Evolutionary conservation across 345 rosid genomes (phyloP).

Genomic region (Punica granatum): DNA sequence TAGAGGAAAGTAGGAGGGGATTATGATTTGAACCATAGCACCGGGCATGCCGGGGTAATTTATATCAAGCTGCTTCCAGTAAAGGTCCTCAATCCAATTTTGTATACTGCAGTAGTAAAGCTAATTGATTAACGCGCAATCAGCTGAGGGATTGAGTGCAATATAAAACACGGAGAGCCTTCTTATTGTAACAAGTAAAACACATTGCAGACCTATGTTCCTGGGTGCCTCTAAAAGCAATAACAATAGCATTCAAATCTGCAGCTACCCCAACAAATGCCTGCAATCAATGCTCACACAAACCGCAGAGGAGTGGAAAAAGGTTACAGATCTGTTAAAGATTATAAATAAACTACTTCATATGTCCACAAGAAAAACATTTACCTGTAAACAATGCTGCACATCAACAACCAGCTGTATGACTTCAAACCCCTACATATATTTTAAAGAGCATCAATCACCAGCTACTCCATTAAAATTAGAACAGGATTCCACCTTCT

Average conservation of each 20-base stretch:
- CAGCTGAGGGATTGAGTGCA: neutral
- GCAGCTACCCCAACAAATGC: slow-evolving; percentile 69
- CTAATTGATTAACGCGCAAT: slow-evolving; percentile 1
- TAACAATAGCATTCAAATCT: slow-evolving; percentile 55
- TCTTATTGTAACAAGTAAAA: neutral
- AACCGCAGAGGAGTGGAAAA: slow-evolving; percentile 8
- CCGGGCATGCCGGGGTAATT: slow-evolving; percentile 93
- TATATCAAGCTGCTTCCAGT: slow-evolving; percentile 95
- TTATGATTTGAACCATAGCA: slow-evolving; percentile 63
- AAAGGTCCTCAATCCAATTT: slow-evolving; percentile 89
- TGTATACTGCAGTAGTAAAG: slow-evolving; percentile 55
- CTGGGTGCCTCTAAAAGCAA: slow-evolving; percentile 81
- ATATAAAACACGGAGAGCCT: neutral
- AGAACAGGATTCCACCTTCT: neutral
- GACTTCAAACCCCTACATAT: slow-evolving; percentile 74
- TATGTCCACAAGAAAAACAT: neutral
- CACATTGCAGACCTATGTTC: slow-evolving; percentile 41
- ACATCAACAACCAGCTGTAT: slow-evolving; percentile 77
- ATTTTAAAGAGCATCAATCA: slow-evolving; percentile 3
- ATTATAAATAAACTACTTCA: neutral
- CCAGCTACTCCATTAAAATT: neutral
- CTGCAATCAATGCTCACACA: slow-evolving; percentile 23
- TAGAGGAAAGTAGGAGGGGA: neutral
- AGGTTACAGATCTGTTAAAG: neutral
- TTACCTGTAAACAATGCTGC: slow-evolving; percentile 84